These are phyloP conservation scores for Larix sibirica DNA, from an alignment of 83 land plant species.

Conservation along the genomic window DNA sequence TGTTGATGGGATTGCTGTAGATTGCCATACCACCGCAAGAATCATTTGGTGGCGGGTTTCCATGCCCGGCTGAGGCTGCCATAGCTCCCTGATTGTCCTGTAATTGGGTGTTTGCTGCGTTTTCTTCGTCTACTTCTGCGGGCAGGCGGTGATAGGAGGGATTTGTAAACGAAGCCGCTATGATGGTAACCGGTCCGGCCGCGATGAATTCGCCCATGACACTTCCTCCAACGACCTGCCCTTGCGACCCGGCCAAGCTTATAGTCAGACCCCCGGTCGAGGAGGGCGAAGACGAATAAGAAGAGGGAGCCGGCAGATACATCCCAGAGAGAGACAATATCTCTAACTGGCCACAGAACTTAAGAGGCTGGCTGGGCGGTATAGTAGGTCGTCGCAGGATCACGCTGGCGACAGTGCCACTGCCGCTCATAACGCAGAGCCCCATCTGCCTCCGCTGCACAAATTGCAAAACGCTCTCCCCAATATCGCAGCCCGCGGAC, in stretches of 20 bases:
- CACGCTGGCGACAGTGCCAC: neutral
- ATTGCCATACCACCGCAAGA: neutral
- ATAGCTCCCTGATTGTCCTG: neutral
- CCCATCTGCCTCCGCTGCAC: conserved; percentile 5
- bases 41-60: neutral
- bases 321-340: neutral
- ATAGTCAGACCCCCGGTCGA: conserved; percentile 7
- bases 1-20: conserved; percentile 12
- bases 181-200: conserved; percentile 27
- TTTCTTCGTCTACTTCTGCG: conserved; percentile 11
- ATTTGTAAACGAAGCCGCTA: conserved; percentile 24
- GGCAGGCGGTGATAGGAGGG: conserved; percentile 26
- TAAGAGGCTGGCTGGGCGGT: neutral
- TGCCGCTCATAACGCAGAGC: conserved; percentile 10
- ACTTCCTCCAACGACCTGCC: conserved; percentile 40
- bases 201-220: conserved; percentile 31
- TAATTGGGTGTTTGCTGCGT: neutral
- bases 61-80: neutral
- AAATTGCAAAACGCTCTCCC: neutral
- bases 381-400: neutral
- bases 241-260: conserved; percentile 34
- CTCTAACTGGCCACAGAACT: neutral
- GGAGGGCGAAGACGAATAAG: neutral
- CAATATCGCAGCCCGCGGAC: neutral
- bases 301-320: neutral